Base-by-base conservation (phyloP, 352 stramenopile species). In the Pythium dissimile region DNA sequence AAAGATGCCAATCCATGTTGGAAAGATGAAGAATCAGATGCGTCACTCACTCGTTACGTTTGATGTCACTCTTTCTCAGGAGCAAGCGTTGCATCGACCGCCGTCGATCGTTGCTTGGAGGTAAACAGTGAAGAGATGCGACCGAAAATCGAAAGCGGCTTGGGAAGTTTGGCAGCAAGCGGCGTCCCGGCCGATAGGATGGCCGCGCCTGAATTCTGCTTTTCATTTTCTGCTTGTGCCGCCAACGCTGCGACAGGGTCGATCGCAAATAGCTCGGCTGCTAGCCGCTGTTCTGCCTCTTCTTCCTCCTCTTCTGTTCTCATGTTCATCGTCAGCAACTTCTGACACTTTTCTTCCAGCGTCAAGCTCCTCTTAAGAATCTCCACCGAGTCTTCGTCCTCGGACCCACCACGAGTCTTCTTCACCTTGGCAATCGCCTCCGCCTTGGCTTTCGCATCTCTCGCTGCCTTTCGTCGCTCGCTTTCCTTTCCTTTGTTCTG, bases 271-370 rank as follows among this genome's bases (percentile, higher is more conserved):
- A 69, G 37, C 32, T 69, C 62, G 1, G 43, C 49, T 5, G 54
- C 54, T 15, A 69, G 31, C 5, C 49, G 49, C 28, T 54, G 51
- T 21, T 69, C 43, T 0, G 54, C 62, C 23, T 64, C 57, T n/a
- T 56, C 57, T 27, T 73, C 62, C 15, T 73, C 66, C 39, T 71
- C 66, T 44, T 71, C 62, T 1, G 66, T 68, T 13, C 61, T 51
- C 62, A 73, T 61, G 26, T 62, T 70, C 47, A 67, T 64, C 21
- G 28, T 32, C 35, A 73, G 11, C 3, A 73, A 45, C 11, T 45
- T 52, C 10, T 64, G 46, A 21, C 66, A 68, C 34, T 68, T 69
- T 27, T 70, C 62, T 26, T 70, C 61, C 12, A 73, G 45, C 9
- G 66, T 58, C n/a, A 68, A 16, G 10, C 43, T 58, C 16, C 44